These are phyloP conservation scores for Cercospora nicotianae DNA, from an alignment of 2,329 filamentous ascomycete genomes.

Conservation along the genomic window DNA sequence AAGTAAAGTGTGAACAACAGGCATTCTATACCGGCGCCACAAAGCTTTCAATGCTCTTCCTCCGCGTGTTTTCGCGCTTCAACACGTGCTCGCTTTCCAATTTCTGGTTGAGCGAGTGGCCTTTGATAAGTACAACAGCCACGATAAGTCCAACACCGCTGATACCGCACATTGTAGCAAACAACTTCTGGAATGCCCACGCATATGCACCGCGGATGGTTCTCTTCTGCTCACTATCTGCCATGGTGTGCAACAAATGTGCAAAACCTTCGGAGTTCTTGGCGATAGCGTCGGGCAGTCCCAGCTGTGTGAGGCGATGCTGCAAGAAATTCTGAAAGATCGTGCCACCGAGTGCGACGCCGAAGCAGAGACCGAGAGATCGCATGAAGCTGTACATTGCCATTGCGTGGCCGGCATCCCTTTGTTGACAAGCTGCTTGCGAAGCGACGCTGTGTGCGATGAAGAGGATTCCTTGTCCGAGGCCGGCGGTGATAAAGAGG, in stretches of 20 bases:
- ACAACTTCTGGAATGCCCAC: constrained; percentile 29
- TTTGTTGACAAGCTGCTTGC: constrained; percentile 38
- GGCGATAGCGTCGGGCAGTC: constrained; percentile 23
- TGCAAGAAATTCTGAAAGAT: constrained; percentile 44
- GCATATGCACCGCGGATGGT: constrained; percentile 23
- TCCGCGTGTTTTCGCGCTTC: neutral
- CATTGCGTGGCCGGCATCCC: constrained; percentile 43
- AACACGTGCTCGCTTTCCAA: constrained; percentile 20
- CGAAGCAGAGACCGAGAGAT: constrained; percentile 51
- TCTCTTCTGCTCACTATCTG: constrained; percentile 17
- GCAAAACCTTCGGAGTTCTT: constrained; percentile 29
- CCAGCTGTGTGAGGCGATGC: constrained; percentile 13
- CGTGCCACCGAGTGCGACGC: constrained; percentile 47
- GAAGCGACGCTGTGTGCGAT: constrained; percentile 48
- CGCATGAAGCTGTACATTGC: constrained; percentile 51
- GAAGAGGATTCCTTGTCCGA: constrained; percentile 48
- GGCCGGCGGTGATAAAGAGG: constrained; percentile 45
- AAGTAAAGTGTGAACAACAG: neutral
- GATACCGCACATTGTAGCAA: constrained; percentile 30
- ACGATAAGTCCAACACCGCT: constrained; percentile 28
- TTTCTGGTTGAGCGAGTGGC: constrained; percentile 24
- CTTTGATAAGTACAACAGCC: constrained; percentile 18
- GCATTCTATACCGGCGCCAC: neutral
- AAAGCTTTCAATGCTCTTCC: neutral
- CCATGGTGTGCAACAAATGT: constrained; percentile 21